Evolutionary conservation across 495 filamentous ascomycete species (phyloP).

Genomic region (Alectoria sarmentosa): DNA sequence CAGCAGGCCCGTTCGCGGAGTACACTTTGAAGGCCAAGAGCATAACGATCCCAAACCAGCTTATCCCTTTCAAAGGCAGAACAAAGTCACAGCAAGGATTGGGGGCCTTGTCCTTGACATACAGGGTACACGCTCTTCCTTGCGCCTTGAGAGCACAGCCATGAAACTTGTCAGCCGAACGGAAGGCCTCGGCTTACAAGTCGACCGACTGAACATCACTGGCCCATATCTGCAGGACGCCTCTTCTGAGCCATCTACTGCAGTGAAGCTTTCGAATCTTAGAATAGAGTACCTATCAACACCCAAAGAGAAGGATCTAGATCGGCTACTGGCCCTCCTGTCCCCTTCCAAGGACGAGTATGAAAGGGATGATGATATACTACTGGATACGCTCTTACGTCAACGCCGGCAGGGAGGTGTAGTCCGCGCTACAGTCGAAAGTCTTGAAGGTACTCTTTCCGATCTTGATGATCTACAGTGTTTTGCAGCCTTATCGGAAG

Average conservation of each 20-base stretch:
- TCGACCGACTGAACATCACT: conserved; percentile 65
- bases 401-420: conserved; percentile 88
- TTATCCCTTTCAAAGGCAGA: conserved; percentile 36
- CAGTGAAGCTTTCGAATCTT: conserved; percentile 52
- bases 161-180: conserved; percentile 70
- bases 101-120: conserved; percentile 69
- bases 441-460: conserved; percentile 48
- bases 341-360: conserved; percentile 91
- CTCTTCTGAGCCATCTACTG: conserved; percentile 44
- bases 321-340: conserved; percentile 73
- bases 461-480: conserved; percentile 53
- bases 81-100: conserved; percentile 68
- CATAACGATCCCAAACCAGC: conserved; percentile 17
- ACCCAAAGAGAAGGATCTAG: conserved; percentile 74
- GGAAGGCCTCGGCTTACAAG: conserved; percentile 58
- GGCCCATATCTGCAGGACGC: conserved; percentile 56
- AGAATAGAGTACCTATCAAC: conserved; percentile 65
- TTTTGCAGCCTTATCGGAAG: conserved; percentile 64
- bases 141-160: conserved; percentile 68
- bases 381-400: conserved; percentile 85
- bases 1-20: conserved; percentile 46
- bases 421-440: conserved; percentile 60
- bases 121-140: conserved; percentile 63
- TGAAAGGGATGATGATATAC: conserved; percentile 86
- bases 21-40: conserved; percentile 61